phyloP scores from a whole-genome alignment of 345 rosid species.

The Euclidium syriacum region DNA sequence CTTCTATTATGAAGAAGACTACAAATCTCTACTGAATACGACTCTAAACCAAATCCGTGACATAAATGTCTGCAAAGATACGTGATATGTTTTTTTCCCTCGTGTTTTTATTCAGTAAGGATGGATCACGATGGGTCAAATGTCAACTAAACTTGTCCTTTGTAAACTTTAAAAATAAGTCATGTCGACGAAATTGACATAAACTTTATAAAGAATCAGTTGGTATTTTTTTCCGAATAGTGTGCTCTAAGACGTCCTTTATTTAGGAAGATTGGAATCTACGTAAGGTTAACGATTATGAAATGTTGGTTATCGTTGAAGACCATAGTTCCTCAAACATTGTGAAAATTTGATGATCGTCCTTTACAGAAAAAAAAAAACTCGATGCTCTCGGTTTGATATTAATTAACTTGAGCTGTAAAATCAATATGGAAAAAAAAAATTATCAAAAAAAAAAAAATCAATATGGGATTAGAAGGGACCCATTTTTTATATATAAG shows the following conservation, averaged over 20 bases:
- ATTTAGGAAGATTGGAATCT: neutral
- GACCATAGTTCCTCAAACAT: too few relatives aligned
- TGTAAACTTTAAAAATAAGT: too few relatives aligned
- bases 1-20: neutral
- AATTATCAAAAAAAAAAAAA: too few relatives aligned
- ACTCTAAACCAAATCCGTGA: constrained; percentile 14
- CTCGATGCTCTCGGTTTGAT: too few relatives aligned
- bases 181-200: too few relatives aligned
- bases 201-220: too few relatives aligned
- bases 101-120: constrained; percentile 8
- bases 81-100: constrained; percentile 1
- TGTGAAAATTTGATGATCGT: too few relatives aligned
- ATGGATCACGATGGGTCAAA: neutral
- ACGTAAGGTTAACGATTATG: neutral
- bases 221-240: neutral
- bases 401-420: too few relatives aligned
- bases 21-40: constrained; percentile 1
- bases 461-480: too few relatives aligned
- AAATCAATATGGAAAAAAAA: too few relatives aligned
- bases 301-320: neutral
- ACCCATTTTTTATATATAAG: too few relatives aligned
- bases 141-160: neutral
- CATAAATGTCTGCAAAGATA: neutral
- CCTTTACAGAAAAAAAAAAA: too few relatives aligned
- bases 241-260: neutral